Base-by-base conservation (phyloP, 2,329 filamentous ascomycete genomes). In the Penicillium sp. region DNA sequence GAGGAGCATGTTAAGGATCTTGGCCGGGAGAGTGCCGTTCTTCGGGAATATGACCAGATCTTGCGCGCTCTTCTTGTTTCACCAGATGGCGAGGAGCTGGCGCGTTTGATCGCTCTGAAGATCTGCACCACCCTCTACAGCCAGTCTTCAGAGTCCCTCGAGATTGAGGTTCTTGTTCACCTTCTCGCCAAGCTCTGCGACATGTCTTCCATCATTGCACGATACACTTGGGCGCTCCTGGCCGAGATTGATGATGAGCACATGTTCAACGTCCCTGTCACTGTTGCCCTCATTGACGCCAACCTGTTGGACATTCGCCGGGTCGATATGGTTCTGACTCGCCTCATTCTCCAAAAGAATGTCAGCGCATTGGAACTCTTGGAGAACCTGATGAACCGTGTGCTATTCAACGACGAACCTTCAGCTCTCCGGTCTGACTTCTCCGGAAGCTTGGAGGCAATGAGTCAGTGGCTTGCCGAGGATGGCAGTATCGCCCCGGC, bases 391-490 rank as follows among this genome's bases (percentile, higher is more conserved):
- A 82, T 96, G 63, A 90, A 95, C 65, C 85, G 91, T 45, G 86
- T 93, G 0, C 79, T 97, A 8, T 84, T 96, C 52, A 90, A 86
- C 66, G 90, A 92, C 50, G 86, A 88, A 47, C 91, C 92, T 0
- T 85, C 89, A 41, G 90, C 90, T 1, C 80, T 97, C 50, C 90
- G 92, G 67, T 88, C 92, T 1, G 92, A 98, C 76, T 96, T 97
- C 70, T 88, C 91, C 6, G 85, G 87, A 62, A 96, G 91, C 58
- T 83, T 96, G 56, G 89, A 94, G 65, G 89, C 88, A 49, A 88
- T 95, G 42, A 93, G 90, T 79, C 80, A 86, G 49, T 96, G 92
- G 92, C 85, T 96, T 37, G 80, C 82, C 6, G 90, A 93, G 63
- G 89, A 96, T 15, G 84, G 89, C 1, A 82, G 82, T 42, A 82